Evolutionary conservation across 2,329 filamentous ascomycete species (phyloP).

Genomic region (Sclerotinia glacialis): DNA sequence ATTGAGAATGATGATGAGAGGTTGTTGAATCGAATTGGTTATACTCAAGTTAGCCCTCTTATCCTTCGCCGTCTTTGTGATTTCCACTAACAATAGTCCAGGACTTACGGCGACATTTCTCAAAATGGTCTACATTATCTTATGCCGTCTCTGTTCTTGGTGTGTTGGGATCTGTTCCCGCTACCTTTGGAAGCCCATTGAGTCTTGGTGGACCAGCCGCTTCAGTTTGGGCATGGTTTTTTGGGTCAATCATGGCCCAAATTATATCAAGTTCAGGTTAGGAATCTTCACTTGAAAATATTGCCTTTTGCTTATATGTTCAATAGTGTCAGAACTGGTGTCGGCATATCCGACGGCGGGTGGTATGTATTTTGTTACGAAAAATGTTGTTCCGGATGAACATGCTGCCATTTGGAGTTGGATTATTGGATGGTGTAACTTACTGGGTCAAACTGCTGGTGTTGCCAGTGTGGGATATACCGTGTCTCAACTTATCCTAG

Average conservation of each 20-base stretch:
- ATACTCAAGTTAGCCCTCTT: conserved; percentile 52
- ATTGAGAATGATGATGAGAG: conserved; percentile 58
- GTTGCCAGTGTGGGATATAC: conserved; percentile 62
- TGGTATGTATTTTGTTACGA: conserved; percentile 67
- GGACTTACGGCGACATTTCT: conserved; percentile 62
- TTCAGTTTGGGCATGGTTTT: conserved; percentile 64
- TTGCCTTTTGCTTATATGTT: neutral
- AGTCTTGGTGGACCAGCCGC: conserved; percentile 59
- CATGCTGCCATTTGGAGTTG: conserved; percentile 62
- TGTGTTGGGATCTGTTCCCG: conserved; percentile 62
- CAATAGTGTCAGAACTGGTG: conserved; percentile 59
- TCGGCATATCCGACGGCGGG: conserved; percentile 66
- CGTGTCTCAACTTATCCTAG: conserved; percentile 62
- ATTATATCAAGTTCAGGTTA: conserved; percentile 59
- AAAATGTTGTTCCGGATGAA: conserved; percentile 59
- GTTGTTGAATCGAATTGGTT: conserved; percentile 59
- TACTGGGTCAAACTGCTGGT: conserved; percentile 61
- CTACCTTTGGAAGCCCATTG: conserved; percentile 59
- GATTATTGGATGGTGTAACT: conserved; percentile 67
- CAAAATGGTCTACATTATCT: conserved; percentile 63
- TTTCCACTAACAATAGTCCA: conserved; percentile 35
- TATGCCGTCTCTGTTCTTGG: conserved; percentile 65
- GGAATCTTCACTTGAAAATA: neutral
- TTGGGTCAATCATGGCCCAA: conserved; percentile 62
- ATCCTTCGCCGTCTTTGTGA: neutral